These are phyloP conservation scores for Pichia sp. DNA, from an alignment of 1,139 yeast genomes.

Conservation along the genomic window DNA sequence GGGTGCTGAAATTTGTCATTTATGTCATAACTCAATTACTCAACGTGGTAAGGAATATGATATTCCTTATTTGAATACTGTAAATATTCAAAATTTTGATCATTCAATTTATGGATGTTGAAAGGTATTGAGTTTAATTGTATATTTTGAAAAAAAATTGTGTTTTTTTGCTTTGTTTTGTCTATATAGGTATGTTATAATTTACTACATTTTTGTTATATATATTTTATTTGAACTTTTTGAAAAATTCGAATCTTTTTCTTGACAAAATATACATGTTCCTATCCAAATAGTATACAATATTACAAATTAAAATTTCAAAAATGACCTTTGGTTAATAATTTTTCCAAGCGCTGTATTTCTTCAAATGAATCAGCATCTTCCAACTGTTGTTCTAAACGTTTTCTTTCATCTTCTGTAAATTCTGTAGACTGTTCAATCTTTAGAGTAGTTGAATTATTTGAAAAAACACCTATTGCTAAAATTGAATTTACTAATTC, in stretches of 20 bases:
- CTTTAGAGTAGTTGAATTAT: not conserved
- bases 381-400: conserved; percentile 47
- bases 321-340: conserved; percentile 32
- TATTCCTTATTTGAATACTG: conserved; percentile 19
- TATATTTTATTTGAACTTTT: too few species aligned
- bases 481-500: conserved; percentile 11
- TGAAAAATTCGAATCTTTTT: too few species aligned
- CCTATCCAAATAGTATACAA: too few species aligned
- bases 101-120: conserved; percentile 5
- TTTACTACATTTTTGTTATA: too few species aligned
- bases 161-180: not conserved
- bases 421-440: conserved; percentile 24
- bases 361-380: conserved; percentile 67
- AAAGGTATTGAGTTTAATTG: too few species aligned
- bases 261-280: too few species aligned
- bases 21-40: conserved; percentile 19
- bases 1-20: conserved; percentile 23
- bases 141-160: not conserved
- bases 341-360: conserved; percentile 61
- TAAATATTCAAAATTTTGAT: conserved; percentile 9
- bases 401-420: conserved; percentile 46
- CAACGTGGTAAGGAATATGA: conserved; percentile 9
- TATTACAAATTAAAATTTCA: conserved; percentile 2
- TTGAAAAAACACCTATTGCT: not conserved
- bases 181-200: too few species aligned